Conservation (phyloP, 2,329 filamentous ascomycete genomes). For the Emydomyces testavorans region DNA sequence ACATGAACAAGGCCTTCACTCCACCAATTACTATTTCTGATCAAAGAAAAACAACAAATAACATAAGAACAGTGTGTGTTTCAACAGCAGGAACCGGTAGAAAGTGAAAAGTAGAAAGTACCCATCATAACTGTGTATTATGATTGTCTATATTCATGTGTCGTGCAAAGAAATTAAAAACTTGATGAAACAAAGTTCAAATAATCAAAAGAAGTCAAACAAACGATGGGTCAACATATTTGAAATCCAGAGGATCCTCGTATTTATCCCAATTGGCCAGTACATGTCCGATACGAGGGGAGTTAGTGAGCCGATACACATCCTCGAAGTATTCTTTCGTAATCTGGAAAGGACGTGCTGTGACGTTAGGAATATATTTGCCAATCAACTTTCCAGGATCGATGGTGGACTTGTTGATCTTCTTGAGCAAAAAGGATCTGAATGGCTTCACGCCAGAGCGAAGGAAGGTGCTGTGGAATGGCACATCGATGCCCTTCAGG, state of each 20-base stretch:
- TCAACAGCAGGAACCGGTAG: not conserved
- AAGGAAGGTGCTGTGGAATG: constrained; percentile 98
- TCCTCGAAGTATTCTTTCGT: constrained; percentile 99
- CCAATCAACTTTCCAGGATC: constrained; percentile 93
- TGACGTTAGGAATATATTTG: constrained; percentile 99
- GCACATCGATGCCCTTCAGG: constrained; percentile 92
- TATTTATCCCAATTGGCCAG: constrained; percentile 80
- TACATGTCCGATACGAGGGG: constrained; percentile 43
- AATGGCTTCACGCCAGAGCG: constrained; percentile 98
- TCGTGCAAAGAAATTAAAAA: not conserved
- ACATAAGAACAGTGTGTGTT: not conserved
- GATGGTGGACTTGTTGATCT: constrained; percentile 98
- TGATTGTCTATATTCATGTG: not conserved
- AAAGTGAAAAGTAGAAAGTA: not conserved
- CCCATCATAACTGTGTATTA: constrained; percentile 10
- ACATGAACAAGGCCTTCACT: no score
- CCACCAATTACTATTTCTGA: no score
- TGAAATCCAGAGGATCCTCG: constrained; percentile 26
- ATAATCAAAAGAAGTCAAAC: not conserved
- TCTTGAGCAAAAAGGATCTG: constrained; percentile 96
- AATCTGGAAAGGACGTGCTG: constrained; percentile 84
- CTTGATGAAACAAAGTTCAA: not conserved
- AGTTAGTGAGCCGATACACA: constrained; percentile 87
- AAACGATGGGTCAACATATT: not conserved
- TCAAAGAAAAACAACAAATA: no score